Base-by-base conservation (phyloP, 495 filamentous ascomycete genomes). In the Mycothermus thermophilus region DNA sequence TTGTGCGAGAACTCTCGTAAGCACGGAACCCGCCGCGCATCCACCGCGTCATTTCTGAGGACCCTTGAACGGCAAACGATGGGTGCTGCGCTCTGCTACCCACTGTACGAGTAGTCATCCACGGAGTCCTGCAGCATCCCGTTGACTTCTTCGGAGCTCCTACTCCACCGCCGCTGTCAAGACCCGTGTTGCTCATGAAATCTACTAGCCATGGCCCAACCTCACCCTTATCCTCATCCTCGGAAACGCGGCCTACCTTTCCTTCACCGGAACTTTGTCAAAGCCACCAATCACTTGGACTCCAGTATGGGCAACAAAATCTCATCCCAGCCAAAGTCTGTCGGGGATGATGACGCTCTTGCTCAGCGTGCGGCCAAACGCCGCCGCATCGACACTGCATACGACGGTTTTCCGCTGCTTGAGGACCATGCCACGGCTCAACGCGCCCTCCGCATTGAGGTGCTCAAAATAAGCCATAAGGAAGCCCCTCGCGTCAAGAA, bases 391-490 rank as follows among this genome's bases (percentile, higher is more conserved):
- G 38, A 50, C 31, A 57, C 52, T 16, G 44, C 50, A 34, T 55
- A 48, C 17, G 41, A 51, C 12, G 52, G 47, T 27, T 51, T 55
- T 17, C 54, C 51, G n/a, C 32, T 55, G n/a, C 47, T 37, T 20
- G 49, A 52, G 31, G 38, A 48, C 37, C 37, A 52, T 30, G 37
- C 38, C 12, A 39, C 50, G 10, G 28, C 44, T 11, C 48, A 49
- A 3, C 40, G 64, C 27, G 48, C 56, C 5, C 52, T 71, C 21
- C 60, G 59, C 17, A 57, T 71, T 30, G 62, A 70, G 34, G 41
- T 68, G 27, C 51, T 63, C 34, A 62, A 63, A 35, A 62, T 69
- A 35, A 54, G 41, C 19, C 62, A 64, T 54, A 59, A 59, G 34
- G 55, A 62, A 32, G 47, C 55, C 16, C 54, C 58, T 7, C 49